Evolutionary conservation across 108 stramenopile genomes (phyloP).

Genomic region (Nitzschia sp.): DNA sequence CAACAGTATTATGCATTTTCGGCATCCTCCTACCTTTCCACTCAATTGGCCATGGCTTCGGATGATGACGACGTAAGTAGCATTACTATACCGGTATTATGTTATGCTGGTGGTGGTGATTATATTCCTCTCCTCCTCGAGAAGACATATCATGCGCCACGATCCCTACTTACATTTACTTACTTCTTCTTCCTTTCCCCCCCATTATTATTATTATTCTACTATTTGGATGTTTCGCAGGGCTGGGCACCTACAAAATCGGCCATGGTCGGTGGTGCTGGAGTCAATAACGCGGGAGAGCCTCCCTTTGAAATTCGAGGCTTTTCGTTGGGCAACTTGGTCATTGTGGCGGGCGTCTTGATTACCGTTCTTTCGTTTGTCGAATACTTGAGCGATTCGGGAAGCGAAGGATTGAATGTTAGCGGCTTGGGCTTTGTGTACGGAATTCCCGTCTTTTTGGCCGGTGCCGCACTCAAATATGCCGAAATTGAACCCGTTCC

Average conservation of each 20-base stretch:
- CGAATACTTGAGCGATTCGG: constrained; percentile 87
- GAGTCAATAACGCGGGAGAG: constrained; percentile 92
- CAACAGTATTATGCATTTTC: too few relatives aligned
- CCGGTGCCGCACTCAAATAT: constrained; percentile 94
- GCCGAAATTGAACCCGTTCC: constrained; percentile 96
- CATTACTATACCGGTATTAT: too few relatives aligned
- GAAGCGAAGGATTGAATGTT: constrained; percentile 77
- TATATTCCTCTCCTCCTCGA: too few relatives aligned
- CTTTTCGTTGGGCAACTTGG: constrained; percentile 92
- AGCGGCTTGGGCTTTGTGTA: constrained; percentile 96
- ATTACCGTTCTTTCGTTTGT: constrained; percentile 85
- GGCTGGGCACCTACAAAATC: constrained; percentile 69
- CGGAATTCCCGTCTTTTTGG: constrained; percentile 94
- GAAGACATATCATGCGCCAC: too few relatives aligned
- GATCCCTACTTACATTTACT: too few relatives aligned
- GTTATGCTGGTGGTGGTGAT: too few relatives aligned
- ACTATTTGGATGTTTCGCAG: background rate
- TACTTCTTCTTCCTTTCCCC: too few relatives aligned
- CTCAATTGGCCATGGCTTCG: too few relatives aligned
- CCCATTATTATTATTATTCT: background rate
- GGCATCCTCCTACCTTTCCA: too few relatives aligned
- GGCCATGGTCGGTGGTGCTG: constrained; percentile 93
- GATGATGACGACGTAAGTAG: too few relatives aligned
- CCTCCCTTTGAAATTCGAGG: constrained; percentile 99
- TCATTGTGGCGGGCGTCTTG: constrained; percentile 72